phyloP scores from a whole-genome alignment of 495 filamentous ascomycete species.

The Aeminium ludgeri region DNA sequence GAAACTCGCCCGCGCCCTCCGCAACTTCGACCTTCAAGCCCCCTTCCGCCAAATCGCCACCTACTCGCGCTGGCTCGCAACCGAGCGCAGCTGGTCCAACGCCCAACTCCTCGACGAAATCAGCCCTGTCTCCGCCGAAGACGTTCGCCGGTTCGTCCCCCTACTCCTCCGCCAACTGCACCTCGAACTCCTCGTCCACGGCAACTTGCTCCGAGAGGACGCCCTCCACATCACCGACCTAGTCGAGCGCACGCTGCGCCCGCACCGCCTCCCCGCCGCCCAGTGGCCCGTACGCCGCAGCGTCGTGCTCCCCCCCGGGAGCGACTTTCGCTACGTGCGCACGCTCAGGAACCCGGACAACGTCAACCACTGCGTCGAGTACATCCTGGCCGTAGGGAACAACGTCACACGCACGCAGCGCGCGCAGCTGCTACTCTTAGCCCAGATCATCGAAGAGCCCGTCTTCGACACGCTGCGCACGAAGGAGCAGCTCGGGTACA shows the following conservation, averaged over 20 bases:
- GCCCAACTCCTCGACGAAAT: conserved; percentile 70
- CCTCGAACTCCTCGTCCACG: conserved; percentile 76
- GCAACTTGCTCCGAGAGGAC: conserved; percentile 93
- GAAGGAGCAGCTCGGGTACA: conserved; percentile 94
- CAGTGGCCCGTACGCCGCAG: conserved; percentile 70
- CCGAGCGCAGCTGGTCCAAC: conserved; percentile 60
- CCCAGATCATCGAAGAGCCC: conserved; percentile 87
- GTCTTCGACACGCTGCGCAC: conserved; percentile 87
- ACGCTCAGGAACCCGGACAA: conserved; percentile 76
- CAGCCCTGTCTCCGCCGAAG: conserved; percentile 51
- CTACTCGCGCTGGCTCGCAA: conserved; percentile 61
- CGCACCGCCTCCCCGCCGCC: conserved; percentile 51
- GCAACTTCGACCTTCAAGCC: conserved; percentile 72
- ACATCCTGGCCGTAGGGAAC: conserved; percentile 64
- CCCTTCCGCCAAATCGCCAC: conserved; percentile 86
- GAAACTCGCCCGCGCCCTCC: conserved; percentile 51
- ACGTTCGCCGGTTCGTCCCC: conserved; percentile 61
- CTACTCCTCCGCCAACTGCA: conserved; percentile 69
- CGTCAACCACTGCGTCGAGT: conserved; percentile 94
- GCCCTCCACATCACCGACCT: conserved; percentile 71
- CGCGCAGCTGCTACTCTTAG: conserved; percentile 63
- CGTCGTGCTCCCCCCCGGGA: conserved; percentile 58
- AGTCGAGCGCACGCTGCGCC: conserved; percentile 62
- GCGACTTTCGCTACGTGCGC: conserved; percentile 67
- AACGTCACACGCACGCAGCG: conserved; percentile 47